phyloP scores from a whole-genome alignment of 805 yeast species.

The Nakazawaea ernobii region DNA sequence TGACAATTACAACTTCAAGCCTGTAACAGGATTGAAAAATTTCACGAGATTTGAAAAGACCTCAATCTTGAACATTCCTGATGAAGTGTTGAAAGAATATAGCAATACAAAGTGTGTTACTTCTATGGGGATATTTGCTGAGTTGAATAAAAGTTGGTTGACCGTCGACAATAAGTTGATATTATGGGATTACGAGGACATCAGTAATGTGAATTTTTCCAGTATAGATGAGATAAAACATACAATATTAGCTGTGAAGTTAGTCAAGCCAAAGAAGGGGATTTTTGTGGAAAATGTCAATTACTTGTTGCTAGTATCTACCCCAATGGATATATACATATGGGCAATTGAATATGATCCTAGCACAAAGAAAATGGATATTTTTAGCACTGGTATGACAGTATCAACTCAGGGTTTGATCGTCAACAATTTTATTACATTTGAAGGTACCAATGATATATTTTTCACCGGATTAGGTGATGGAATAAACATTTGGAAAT shows the following conservation, averaged over 20 bases:
- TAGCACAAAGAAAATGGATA: conserved; percentile 44
- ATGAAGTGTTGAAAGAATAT: conserved; percentile 68
- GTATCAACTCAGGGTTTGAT: conserved; percentile 76
- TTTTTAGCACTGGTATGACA: conserved; percentile 78
- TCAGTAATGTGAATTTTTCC: conserved; percentile 43
- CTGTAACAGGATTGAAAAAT: conserved; percentile 36
- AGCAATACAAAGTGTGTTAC: conserved; percentile 60
- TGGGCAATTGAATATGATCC: conserved; percentile 59
- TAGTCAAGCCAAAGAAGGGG: conserved; percentile 77
- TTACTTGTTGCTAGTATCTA: conserved; percentile 68
- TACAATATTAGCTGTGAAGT: conserved; percentile 66
- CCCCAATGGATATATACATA: conserved; percentile 73
- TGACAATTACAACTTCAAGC: conserved; percentile 59
- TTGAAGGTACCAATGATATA: conserved; percentile 66
- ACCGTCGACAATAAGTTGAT: conserved; percentile 74
- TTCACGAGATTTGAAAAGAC: conserved; percentile 77
- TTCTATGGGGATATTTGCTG: conserved; percentile 79
- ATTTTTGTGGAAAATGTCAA: conserved; percentile 77
- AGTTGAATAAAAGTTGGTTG: conserved; percentile 80
- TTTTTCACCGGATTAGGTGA: conserved; percentile 80
- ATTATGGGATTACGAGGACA: conserved; percentile 71
- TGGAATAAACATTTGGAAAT: conserved; percentile 79
- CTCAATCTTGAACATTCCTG: conserved; percentile 69
- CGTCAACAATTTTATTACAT: conserved; percentile 55
- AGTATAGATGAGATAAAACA: conserved; percentile 79